Percentiles rank a stretch among this genome's conserved stretches.
Conservation (phyloP, 441 rosid genomes). For the Codiaeum variegatum region DNA sequence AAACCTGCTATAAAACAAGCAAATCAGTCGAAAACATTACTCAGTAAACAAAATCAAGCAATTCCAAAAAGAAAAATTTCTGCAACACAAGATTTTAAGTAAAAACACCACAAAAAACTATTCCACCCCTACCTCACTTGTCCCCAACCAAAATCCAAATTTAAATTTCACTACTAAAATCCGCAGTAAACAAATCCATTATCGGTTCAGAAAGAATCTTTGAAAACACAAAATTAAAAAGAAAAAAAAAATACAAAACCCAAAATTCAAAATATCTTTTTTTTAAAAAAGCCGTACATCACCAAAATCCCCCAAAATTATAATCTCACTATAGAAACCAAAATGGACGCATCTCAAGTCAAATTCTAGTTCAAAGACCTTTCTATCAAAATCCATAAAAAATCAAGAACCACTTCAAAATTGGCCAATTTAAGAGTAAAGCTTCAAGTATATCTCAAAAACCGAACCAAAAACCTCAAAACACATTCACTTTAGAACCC, state of each 20-base stretch:
- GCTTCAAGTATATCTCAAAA: neutral
- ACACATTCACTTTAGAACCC: conserved; percentile 34
- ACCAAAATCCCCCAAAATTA: conserved; percentile 2
- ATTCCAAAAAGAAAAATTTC: neutral
- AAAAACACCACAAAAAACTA: neutral
- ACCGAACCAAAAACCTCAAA: conserved; percentile 8
- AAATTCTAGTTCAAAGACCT: conserved; percentile 1
- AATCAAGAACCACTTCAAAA: neutral
- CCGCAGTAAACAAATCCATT: neutral
- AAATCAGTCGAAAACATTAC: neutral
- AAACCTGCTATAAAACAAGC: neutral
- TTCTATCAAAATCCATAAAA: neutral
- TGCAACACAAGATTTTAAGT: neutral
- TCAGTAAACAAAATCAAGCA: neutral
- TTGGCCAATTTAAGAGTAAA: neutral
- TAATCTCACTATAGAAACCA: neutral
- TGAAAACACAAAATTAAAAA: neutral
- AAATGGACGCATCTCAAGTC: neutral
- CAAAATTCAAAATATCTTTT: neutral
- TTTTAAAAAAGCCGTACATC: neutral
- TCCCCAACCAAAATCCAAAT: neutral
- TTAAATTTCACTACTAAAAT: neutral
- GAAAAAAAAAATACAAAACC: neutral
- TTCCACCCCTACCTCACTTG: neutral
- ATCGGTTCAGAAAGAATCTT: neutral